Evolutionary conservation across 768 basidiomycete species (phyloP), one percentile per base, ranked within the genome.

Genomic region (Russula sp.): DNA sequence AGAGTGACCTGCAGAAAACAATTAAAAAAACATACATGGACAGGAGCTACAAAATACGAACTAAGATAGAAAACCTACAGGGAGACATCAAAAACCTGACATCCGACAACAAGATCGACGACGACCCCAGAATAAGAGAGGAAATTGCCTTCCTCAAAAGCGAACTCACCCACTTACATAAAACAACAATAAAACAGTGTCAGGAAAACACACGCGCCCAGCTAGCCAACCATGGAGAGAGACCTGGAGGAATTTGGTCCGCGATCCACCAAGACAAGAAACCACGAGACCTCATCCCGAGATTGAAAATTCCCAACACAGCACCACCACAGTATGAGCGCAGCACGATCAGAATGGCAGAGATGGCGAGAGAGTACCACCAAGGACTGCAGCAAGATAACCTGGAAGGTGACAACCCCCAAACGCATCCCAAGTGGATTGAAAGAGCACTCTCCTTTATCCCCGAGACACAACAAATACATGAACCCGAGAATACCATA

Each of bases 151-250:
- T 7, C 14, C 35, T 57, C 0, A 22, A 35, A 0, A 22, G 6
- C 2, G 25, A 57, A n/a, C 9, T 39, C 1, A 16, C 13, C 34
- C 42, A 71, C 35, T 48, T 68, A 2, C n/a, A n/a, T n/a, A n/a
- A n/a, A n/a, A n/a, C n/a, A n/a, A n/a, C n/a, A n/a, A n/a, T n/a
- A n/a, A n/a, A n/a, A n/a, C n/a, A n/a, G n/a, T n/a, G n/a, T n/a
- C n/a, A n/a, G n/a, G 18, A 7, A 13, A 34, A 36, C 0, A 22
- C 60, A 64, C 66, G 48, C 58, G 46, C 36, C 53, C 29, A 20
- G 1, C 7, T 49, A 2, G 25, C 10, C 8, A 11, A 53, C 34
- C 56, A 55, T 5, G 32, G 49, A 0, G 56, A 53, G 8, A n/a
- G 2, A 7, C 20, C 43, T 0, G 39, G 54, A 0, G 56, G 61